These are phyloP conservation scores for Candida manassasensis DNA, from an alignment of 805 yeast genomes.

Conservation along the genomic window DNA sequence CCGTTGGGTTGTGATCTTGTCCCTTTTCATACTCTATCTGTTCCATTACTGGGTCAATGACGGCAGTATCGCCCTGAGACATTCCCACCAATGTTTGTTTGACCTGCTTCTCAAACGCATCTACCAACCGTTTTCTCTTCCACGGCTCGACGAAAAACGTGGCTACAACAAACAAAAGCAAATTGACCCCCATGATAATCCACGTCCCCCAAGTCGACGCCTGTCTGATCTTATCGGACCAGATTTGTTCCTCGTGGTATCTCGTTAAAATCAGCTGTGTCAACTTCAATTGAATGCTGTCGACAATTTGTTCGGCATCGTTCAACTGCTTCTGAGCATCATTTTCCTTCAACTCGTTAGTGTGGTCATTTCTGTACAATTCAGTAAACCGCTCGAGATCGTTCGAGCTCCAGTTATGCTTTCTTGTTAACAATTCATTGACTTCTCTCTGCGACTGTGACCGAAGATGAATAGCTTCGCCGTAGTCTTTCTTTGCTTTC, in stretches of 20 bases:
- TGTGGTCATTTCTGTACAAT: constrained; percentile 76
- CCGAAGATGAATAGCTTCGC: constrained; percentile 58
- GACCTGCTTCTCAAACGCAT: constrained; percentile 79
- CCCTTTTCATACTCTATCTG: constrained; percentile 4
- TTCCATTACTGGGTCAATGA: constrained; percentile 17
- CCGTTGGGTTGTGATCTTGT: not conserved
- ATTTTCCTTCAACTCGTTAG: constrained; percentile 57
- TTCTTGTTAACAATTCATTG: constrained; percentile 81
- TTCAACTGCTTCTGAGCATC: constrained; percentile 45
- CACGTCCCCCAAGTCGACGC: constrained; percentile 98
- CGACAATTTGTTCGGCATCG: constrained; percentile 57
- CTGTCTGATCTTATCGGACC: constrained; percentile 94
- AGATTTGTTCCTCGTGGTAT: constrained; percentile 94
- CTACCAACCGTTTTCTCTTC: constrained; percentile 78
- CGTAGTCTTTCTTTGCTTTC: constrained; percentile 46
- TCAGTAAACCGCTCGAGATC: constrained; percentile 85
- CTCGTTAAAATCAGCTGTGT: constrained; percentile 78
- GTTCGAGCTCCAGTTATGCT: constrained; percentile 69
- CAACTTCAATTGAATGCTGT: constrained; percentile 61
- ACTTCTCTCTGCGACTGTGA: constrained; percentile 75
- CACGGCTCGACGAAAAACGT: constrained; percentile 92
- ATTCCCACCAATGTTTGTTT: constrained; percentile 30
- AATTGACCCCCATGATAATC: constrained; percentile 80
- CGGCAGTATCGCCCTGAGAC: constrained; percentile 9
- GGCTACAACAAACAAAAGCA: constrained; percentile 70